A percentile compares a stretch with the other conserved stretches of the same genome.
Evolutionary conservation across 768 basidiomycete species (phyloP).

Genomic region (Gyrodon lividus): DNA sequence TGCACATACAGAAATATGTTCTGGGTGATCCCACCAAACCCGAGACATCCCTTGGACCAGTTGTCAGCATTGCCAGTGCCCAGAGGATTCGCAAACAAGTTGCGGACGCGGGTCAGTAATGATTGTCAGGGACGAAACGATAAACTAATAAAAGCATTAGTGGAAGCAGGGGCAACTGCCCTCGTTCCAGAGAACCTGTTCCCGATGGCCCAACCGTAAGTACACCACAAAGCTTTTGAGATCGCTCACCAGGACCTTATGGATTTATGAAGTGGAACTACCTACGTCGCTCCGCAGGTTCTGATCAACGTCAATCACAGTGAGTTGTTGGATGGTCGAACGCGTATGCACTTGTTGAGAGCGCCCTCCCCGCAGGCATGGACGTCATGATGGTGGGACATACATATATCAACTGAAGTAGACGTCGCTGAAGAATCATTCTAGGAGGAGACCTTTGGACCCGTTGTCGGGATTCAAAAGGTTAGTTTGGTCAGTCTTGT

Average conservation of each 20-base stretch:
- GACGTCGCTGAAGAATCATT: not conserved
- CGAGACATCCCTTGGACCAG: conserved; percentile 85
- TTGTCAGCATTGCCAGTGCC: conserved; percentile 86
- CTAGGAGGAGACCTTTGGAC: conserved; percentile 90
- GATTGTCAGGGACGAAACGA: not conserved
- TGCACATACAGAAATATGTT: conserved; percentile 57
- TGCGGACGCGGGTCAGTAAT: conserved; percentile 66
- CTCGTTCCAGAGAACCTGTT: conserved; percentile 71
- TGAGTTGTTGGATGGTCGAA: conserved; percentile 40
- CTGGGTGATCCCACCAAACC: conserved; percentile 81
- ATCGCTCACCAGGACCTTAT: not conserved
- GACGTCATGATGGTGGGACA: conserved; percentile 79
- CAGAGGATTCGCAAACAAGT: conserved; percentile 84
- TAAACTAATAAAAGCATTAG: conserved; percentile 30
- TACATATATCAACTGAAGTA: not conserved
- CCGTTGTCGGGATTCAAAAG: conserved; percentile 91
- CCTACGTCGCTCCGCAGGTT: conserved; percentile 91
- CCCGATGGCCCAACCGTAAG: conserved; percentile 65
- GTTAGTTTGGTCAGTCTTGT: conserved; percentile 35
- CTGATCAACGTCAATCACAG: conserved; percentile 86
- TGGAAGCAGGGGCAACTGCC: conserved; percentile 75
- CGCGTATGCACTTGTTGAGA: conserved; percentile 4
- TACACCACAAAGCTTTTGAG: conserved; percentile 1
- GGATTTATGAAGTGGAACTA: conserved; percentile 55
- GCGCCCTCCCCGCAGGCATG: conserved; percentile 56